Conservation (phyloP, 805 yeast genomes). For the Candida nanaspora region DNA sequence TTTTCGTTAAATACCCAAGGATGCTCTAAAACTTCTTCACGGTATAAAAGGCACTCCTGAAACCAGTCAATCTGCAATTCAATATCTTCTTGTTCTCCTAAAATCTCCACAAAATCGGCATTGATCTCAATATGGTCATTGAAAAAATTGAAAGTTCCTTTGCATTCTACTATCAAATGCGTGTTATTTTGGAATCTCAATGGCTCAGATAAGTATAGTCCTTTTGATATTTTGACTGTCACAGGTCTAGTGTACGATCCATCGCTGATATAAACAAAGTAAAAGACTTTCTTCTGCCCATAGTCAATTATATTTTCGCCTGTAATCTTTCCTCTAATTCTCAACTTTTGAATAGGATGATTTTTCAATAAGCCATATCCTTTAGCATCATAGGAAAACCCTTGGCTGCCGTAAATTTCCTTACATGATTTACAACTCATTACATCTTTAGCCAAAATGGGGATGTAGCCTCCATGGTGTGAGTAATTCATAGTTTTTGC, state of each 20-base stretch:
- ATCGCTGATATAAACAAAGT: conserved; percentile 25
- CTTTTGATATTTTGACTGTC: conserved; percentile 17
- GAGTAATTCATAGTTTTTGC: conserved; percentile 20
- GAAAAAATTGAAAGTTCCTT: conserved; percentile 17
- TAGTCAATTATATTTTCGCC: conserved; percentile 22
- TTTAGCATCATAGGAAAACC: conserved; percentile 7
- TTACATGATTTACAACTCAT: conserved; percentile 10
- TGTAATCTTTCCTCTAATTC: conserved; percentile 29
- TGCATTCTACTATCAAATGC: conserved; percentile 15
- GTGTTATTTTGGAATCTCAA: conserved; percentile 6
- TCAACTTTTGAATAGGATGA: conserved; percentile 33
- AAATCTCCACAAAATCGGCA: conserved; percentile 19
- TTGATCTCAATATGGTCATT: conserved; percentile 22
- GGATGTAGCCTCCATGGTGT: conserved; percentile 11
- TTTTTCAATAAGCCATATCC: conserved; percentile 28
- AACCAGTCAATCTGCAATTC: conserved; percentile 30
- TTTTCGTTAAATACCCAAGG: conserved; percentile 29
- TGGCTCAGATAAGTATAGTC: neutral
- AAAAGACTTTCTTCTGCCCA: conserved; percentile 1
- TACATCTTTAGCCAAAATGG: conserved; percentile 27
- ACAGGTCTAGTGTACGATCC: conserved; percentile 19
- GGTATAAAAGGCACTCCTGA: conserved; percentile 19
- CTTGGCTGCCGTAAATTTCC: conserved; percentile 21
- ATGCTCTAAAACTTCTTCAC: conserved; percentile 13
- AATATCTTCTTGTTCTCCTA: conserved; percentile 16